Conservation (phyloP, 371 early-diverging fungal species). For the Rhizopus stolonifer region DNA sequence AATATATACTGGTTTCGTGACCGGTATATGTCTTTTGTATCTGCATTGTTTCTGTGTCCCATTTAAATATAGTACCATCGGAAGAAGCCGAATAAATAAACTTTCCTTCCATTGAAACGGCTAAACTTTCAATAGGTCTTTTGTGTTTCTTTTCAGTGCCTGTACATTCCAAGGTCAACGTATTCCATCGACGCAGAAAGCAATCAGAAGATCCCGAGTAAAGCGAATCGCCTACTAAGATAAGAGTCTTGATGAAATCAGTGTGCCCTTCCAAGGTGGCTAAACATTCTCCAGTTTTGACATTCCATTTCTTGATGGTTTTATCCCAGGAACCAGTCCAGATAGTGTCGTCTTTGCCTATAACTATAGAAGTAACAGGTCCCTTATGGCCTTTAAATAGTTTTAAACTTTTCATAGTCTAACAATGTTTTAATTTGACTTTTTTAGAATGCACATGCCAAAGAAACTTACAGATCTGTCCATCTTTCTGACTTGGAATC, state of each 20-base stretch:
- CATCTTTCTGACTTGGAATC: slow-evolving; percentile 56
- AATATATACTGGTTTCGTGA: slow-evolving; percentile 77
- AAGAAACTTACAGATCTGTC: slow-evolving; percentile 46
- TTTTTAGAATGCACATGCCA: background rate
- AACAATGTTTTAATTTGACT: background rate
- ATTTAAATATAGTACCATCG: slow-evolving; percentile 67
- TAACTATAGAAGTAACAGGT: slow-evolving; percentile 73
- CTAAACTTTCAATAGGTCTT: slow-evolving; percentile 64
- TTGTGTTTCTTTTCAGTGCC: slow-evolving; percentile 59
- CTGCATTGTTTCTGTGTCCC: slow-evolving; percentile 55
- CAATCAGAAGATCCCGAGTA: slow-evolving; percentile 75
- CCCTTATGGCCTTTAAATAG: slow-evolving; percentile 78
- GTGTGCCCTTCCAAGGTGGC: slow-evolving; percentile 59
- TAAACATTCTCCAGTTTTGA: slow-evolving; percentile 56
- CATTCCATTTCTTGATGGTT: slow-evolving; percentile 70
- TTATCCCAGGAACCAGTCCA: slow-evolving; percentile 88
- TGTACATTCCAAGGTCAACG: slow-evolving; percentile 45
- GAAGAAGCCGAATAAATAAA: slow-evolving; percentile 67
- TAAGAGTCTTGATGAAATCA: slow-evolving; percentile 75
- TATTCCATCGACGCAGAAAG: slow-evolving; percentile 68
- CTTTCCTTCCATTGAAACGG: slow-evolving; percentile 42
- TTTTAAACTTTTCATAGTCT: slow-evolving; percentile 65
- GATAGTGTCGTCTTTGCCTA: slow-evolving; percentile 44
- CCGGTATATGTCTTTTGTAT: slow-evolving; percentile 48
- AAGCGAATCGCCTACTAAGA: slow-evolving; percentile 45